Conservation (phyloP, 345 rosid species). For the Syzygium jambos region DNA sequence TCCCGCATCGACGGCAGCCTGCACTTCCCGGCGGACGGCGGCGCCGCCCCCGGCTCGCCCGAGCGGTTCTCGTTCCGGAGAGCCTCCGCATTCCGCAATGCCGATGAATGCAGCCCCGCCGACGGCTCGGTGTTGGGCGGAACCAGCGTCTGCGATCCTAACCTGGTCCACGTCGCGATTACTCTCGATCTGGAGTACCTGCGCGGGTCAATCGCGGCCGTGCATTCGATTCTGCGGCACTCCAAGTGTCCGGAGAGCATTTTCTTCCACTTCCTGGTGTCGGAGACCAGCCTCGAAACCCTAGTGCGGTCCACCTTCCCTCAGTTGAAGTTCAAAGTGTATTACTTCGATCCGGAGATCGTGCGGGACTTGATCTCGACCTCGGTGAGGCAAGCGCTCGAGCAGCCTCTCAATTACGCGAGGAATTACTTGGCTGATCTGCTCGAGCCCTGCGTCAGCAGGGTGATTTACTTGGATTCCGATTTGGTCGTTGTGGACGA, state of each 20-base stretch:
- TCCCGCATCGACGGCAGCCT: constrained; percentile 33
- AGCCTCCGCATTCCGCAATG: constrained; percentile 41
- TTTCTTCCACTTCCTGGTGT: constrained; percentile 66
- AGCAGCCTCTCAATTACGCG: constrained; percentile 76
- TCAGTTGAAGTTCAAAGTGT: constrained; percentile 47
- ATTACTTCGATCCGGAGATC: constrained; percentile 51
- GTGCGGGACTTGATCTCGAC: constrained; percentile 58
- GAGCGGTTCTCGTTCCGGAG: constrained; percentile 35
- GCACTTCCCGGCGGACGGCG: constrained; percentile 24
- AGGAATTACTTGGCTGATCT: constrained; percentile 68
- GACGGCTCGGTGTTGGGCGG: neutral
- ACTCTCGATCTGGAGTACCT: constrained; percentile 64
- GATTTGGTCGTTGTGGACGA: constrained; percentile 73
- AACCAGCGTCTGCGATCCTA: constrained; percentile 47
- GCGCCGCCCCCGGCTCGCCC: constrained; percentile 6
- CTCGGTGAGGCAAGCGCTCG: constrained; percentile 73
- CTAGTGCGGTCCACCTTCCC: constrained; percentile 57
- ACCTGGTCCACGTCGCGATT: constrained; percentile 67
- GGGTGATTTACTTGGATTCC: constrained; percentile 68
- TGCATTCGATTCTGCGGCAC: constrained; percentile 57
- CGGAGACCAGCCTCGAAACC: constrained; percentile 42
- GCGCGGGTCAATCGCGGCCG: constrained; percentile 74
- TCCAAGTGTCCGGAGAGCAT: constrained; percentile 58
- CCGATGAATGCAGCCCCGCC: constrained; percentile 38
- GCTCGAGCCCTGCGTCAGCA: constrained; percentile 58